These are phyloP conservation scores for Mycena haematopus DNA, from an alignment of 768 basidiomycete species.

Conservation along the genomic window DNA sequence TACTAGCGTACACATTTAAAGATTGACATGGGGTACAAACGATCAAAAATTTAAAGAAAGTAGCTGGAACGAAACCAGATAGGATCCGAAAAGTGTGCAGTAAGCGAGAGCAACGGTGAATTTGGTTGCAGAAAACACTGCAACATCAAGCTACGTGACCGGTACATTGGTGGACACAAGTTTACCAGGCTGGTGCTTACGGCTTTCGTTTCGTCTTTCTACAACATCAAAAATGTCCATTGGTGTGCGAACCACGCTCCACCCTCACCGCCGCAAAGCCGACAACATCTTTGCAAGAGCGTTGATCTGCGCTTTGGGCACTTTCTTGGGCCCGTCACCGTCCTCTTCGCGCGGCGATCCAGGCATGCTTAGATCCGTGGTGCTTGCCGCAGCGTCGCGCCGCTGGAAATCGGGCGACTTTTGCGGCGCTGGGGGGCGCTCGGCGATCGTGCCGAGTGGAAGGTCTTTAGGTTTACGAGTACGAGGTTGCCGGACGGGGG, in stretches of 20 bases:
- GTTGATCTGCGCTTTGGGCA: conserved; percentile 89
- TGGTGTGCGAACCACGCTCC: conserved; percentile 20
- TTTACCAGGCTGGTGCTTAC: conserved; percentile 44
- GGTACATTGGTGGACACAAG: conserved; percentile 40
- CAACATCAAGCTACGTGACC: conserved; percentile 57
- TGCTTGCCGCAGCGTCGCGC: conserved; percentile 75
- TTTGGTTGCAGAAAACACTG: conserved; percentile 38
- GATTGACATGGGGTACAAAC: conserved; percentile 29
- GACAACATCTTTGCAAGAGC: conserved; percentile 92
- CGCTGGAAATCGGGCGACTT: conserved; percentile 57
- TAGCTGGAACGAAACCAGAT: conserved; percentile 33
- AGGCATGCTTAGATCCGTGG: conserved; percentile 60
- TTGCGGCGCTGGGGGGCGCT: conserved; percentile 57
- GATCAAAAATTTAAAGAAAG: conserved; percentile 28
- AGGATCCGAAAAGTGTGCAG: conserved; percentile 20
- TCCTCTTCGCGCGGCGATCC: conserved; percentile 50
- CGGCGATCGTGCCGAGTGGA: conserved; percentile 76
- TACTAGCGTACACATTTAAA: conserved; percentile 30
- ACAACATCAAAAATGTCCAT: conserved; percentile 29
- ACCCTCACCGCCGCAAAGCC: conserved; percentile 69
- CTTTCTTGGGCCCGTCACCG: conserved; percentile 67
- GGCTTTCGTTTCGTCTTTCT: conserved; percentile 26
- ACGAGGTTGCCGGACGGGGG: conserved; percentile 67
- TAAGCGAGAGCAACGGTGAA: conserved; percentile 30
- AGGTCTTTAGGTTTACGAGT: conserved; percentile 71